phyloP scores from a whole-genome alignment of 805 yeast species.

The Wickerhamiella sergipiensis region DNA sequence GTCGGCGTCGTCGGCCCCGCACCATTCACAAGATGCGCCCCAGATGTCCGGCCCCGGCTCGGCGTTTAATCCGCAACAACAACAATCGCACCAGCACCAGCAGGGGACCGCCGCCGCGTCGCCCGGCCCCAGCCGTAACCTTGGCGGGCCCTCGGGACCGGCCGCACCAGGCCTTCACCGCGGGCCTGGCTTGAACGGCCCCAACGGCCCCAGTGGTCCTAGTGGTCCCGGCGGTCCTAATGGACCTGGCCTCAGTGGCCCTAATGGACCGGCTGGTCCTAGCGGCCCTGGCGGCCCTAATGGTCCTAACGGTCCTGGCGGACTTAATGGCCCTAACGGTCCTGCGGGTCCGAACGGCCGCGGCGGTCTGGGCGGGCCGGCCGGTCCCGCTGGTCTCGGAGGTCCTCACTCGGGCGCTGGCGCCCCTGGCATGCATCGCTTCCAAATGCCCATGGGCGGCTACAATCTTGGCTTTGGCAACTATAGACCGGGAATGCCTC shows the following conservation, averaged over 20 bases:
- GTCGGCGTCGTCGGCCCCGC: not conserved
- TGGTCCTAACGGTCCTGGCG: not conserved
- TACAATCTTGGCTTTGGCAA: not conserved
- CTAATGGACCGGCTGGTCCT: not conserved
- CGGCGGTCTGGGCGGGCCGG: not conserved
- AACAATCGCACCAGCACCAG: not conserved
- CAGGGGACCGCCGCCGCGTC: not conserved
- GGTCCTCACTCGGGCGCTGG: not conserved
- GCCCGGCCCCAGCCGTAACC: not conserved
- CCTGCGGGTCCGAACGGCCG: not conserved
- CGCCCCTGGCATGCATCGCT: constrained; percentile 1
- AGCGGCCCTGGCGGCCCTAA: not conserved
- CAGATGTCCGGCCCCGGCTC: not conserved
- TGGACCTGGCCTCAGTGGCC: not conserved
- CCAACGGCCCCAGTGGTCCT: not conserved
- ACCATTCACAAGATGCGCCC: not conserved
- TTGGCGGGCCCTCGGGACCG: not conserved
- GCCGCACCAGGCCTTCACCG: not conserved
- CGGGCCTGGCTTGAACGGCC: not conserved
- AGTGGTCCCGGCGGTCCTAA: not conserved
- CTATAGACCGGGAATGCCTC: not conserved
- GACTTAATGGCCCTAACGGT: not conserved
- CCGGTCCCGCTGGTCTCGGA: not conserved
- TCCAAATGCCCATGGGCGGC: constrained; percentile 1
- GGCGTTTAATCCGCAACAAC: not conserved